Evolutionary conservation across 306 rosid species (phyloP), one percentile per base, ranked within the genome.

Genomic region (Ochetophila trinervis): DNA sequence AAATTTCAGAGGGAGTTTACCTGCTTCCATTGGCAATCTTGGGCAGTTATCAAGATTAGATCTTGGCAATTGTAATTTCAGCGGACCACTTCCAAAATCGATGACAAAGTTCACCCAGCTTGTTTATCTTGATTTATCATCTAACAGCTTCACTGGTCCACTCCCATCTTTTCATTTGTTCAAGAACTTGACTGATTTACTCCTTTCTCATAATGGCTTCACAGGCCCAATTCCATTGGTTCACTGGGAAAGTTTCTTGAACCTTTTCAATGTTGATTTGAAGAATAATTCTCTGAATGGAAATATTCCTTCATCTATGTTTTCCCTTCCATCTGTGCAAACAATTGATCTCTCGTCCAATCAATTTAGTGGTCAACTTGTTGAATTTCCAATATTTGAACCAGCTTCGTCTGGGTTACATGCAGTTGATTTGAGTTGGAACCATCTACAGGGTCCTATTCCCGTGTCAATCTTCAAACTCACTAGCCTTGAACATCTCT

Each of bases 391-490:
- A 1, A 54, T n/a, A n/a, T n/a, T n/a, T n/a, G n/a, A 17, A 13
- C 35, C 57, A 49, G 36, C 66, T 56, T 54, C 61, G 13, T n/a
- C 27, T 3, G 0, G 0, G 2, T 7, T 75, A 2, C 1, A 10
- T 8, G 3, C 18, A 0, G 52, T 68, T 45, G 30, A 21, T 36
- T 68, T 75, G 65, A 58, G 34, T 45, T 8, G 59, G 60, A 75
- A 68, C 65, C 55, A 62, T 20, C 54, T 75, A 12, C 56, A 54
- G 48, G 74, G 70, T n/a, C n/a, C n/a, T n/a, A 42, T 5, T 42
- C 12, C 47, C 6, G 12, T 42, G 47, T 7, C 47, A 42, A 7
- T 42, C 0, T 42, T 42, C 47, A 42, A 42, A n/a, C n/a, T n/a
- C n/a, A 44, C 49, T 8, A 11, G 14, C 9, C 57, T 53, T 53